phyloP scores from a whole-genome alignment of 495 filamentous ascomycete genomes.

The Neurospora sp. region DNA sequence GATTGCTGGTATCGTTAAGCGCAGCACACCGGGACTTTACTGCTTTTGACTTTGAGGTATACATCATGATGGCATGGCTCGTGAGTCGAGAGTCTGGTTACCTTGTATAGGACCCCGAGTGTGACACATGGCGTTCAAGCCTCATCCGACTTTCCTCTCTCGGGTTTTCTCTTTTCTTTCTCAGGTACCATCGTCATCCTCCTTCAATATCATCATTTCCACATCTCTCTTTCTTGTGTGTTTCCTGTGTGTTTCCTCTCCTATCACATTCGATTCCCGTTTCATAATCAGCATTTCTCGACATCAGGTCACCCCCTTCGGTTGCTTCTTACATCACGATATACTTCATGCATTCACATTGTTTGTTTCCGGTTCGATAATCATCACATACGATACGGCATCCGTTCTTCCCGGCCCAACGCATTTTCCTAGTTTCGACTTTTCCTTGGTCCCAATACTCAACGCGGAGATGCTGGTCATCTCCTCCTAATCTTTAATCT shows the following conservation, averaged over 20 bases:
- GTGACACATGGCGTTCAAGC: background rate
- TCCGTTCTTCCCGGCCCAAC: background rate
- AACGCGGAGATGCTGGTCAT: slow-evolving; percentile 30
- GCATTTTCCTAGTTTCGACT: background rate
- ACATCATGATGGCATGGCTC: background rate
- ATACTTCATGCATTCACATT: background rate
- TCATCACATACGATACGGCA: background rate
- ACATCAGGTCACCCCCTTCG: slow-evolving; percentile 1
- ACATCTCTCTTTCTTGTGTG: slow-evolving; percentile 11
- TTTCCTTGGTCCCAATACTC: background rate
- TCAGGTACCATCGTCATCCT: slow-evolving; percentile 12
- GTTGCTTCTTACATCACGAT: background rate
- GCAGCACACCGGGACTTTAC: slow-evolving; percentile 3
- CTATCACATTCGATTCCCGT: slow-evolving; percentile 1
- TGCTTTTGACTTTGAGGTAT: background rate
- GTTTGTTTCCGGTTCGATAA: background rate
- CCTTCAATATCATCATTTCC: slow-evolving; percentile 13
- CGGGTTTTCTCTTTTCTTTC: slow-evolving; percentile 7
- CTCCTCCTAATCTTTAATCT: slow-evolving; percentile 22
- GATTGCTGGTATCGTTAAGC: slow-evolving; percentile 9
- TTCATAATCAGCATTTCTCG: slow-evolving; percentile 1
- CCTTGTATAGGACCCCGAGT: background rate
- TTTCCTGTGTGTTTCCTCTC: slow-evolving; percentile 1
- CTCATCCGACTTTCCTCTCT: slow-evolving; percentile 1
- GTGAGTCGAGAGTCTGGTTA: background rate